Conservation (phyloP, 176 grass and related monocot genomes). For the Zea mays region DNA sequence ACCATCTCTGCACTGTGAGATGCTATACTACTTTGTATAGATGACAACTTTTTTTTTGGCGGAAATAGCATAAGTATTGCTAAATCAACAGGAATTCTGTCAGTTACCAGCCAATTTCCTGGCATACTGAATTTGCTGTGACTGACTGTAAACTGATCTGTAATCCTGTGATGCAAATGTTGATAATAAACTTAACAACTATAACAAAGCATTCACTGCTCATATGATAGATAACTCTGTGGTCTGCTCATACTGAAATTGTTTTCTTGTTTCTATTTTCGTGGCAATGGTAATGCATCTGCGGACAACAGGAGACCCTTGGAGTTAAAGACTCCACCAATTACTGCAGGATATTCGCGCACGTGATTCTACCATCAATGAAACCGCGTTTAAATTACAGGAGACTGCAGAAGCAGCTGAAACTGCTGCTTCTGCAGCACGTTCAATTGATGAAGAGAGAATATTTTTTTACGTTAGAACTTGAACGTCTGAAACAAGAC, state of each 20-base stretch:
- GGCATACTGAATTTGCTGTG: constrained; percentile 16
- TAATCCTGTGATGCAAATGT: background rate
- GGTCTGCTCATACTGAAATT: constrained; percentile 33
- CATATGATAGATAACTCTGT: constrained; percentile 3
- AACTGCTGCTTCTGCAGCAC: constrained; percentile 79
- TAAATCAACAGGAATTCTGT: background rate
- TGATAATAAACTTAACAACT: background rate
- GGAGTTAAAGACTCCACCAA: constrained; percentile 89
- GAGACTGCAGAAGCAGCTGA: constrained; percentile 86
- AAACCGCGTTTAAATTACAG: constrained; percentile 80
- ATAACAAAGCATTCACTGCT: background rate
- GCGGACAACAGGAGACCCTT: constrained; percentile 69
- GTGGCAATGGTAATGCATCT: constrained; percentile 4
- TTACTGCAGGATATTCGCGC: constrained; percentile 75
- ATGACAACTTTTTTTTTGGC: background rate
- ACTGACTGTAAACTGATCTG: background rate
- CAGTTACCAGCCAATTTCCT: background rate
- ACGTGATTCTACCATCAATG: constrained; percentile 72
- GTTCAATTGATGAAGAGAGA: constrained; percentile 87
- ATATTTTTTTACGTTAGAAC: constrained; percentile 57
- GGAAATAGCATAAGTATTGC: background rate
- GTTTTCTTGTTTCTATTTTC: constrained; percentile 16
- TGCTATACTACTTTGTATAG: background rate
- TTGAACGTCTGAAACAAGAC: constrained; percentile 65
- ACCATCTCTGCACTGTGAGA: background rate